Base-by-base conservation (phyloP, 129 eudicot species). In the Escallonia rubra region DNA sequence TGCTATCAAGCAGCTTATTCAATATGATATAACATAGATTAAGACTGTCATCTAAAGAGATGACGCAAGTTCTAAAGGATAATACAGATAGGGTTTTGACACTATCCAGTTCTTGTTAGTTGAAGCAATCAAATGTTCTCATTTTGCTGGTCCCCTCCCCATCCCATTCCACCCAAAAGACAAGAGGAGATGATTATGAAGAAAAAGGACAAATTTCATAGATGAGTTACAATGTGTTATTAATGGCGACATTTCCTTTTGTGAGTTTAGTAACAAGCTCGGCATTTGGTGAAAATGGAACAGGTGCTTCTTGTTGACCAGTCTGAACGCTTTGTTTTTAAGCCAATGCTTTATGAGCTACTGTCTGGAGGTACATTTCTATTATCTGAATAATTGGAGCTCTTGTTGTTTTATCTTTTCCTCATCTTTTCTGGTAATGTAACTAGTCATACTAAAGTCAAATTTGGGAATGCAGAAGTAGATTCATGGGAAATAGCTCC, bases 401-500 rank as follows among this genome's bases (percentile, higher is more conserved):
- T 23, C 34, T 23, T 23, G 34, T 23, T 23, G 34, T 23, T 23
- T 0, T 23, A 23, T 23, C 34, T 66, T 8, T 3, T 7, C 56
- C 4, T 41, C 8, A 14, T 40, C 34, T n/a, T 53, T 10, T 8
- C 10, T 39, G 5, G 4, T 43, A 13, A 13, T 46, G 46, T 43
- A 64, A 23, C 48, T 23, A 41, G 39, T 65, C 43, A 69, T 61
- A 10, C 41, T 55, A 46, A 47, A 41, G 14, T 67, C 61, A 68
- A 23, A 48, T 39, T 67, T 64, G 58, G 54, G 59, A 76, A 50
- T 86, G 86, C 87, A 94, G 99, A 94, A 83, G 99, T 94, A 52
- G 97, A 94, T 68, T 80, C 81, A 69, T 94, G 99, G 99, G 99
- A 94, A 72, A 85, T 94, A 74, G 99, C 99, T 65, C 99, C 99